phyloP scores from a whole-genome alignment of 768 basidiomycete genomes.

The Boletellus ananas region DNA sequence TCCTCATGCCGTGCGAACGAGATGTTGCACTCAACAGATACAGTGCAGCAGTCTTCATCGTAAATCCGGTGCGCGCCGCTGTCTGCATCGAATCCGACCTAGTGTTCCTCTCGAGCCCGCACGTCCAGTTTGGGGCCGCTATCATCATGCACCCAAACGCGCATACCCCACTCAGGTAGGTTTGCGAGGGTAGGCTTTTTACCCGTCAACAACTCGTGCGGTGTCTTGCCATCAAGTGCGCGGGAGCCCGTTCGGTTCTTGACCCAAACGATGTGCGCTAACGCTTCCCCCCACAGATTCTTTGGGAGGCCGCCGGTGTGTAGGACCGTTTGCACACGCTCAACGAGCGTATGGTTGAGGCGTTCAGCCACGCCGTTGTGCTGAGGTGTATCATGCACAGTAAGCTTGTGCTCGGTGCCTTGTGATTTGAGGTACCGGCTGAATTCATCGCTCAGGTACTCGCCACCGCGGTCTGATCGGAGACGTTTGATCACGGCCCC shows the following conservation, averaged over 20 bases:
- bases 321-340: background rate
- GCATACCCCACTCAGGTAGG: background rate
- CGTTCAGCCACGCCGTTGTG: background rate
- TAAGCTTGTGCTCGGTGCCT: background rate
- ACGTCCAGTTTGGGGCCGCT: background rate
- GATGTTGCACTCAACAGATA: background rate
- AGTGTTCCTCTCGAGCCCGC: background rate
- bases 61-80: background rate
- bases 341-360: background rate
- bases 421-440: background rate
- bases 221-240: background rate
- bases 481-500: background rate
- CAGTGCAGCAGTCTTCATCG: too few relatives aligned
- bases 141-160: background rate
- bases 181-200: background rate
- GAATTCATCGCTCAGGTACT: conserved; percentile 29
- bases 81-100: background rate
- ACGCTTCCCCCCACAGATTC: conserved; percentile 1
- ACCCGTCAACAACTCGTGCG: background rate
- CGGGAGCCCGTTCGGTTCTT: background rate
- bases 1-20: background rate
- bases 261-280: conserved; percentile 1
- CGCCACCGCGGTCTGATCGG: conserved; percentile 8
- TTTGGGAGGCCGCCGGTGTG: background rate
- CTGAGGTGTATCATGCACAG: background rate